These are phyloP conservation scores for Brassica cretica DNA, from an alignment of 345 rosid species.

Conservation along the genomic window DNA sequence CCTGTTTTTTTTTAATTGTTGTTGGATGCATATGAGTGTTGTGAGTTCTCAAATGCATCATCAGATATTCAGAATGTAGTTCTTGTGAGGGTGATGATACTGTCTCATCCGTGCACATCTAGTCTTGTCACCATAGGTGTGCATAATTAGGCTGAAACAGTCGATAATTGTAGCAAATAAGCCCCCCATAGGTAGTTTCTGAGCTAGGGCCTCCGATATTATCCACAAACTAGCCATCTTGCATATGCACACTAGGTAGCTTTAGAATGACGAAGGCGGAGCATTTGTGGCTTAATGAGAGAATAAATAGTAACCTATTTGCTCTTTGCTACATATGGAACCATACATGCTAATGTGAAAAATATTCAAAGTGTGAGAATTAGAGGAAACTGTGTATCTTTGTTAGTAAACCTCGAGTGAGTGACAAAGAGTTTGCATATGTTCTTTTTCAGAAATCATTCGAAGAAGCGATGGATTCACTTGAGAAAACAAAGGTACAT, in stretches of 20 bases:
- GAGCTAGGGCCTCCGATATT: background rate
- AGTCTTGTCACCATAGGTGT: conserved; percentile 5
- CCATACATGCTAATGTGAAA: background rate
- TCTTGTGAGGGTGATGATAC: conserved; percentile 1
- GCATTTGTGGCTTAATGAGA: background rate
- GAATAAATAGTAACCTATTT: background rate
- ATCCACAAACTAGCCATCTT: conserved; percentile 2
- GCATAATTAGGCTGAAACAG: conserved; percentile 1
- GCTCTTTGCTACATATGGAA: background rate
- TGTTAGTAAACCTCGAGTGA: background rate
- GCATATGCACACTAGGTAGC: conserved; percentile 7
- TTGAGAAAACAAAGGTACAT: conserved; percentile 50
- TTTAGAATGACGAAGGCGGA: background rate
- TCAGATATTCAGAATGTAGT: background rate
- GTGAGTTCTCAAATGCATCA: background rate
- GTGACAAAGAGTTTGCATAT: background rate
- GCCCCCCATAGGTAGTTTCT: background rate
- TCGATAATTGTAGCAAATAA: background rate
- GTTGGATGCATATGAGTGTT: background rate
- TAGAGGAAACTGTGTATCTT: background rate
- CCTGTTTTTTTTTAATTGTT: background rate
- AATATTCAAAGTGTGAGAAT: no score
- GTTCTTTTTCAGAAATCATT: conserved; percentile 68
- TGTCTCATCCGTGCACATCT: conserved; percentile 2
- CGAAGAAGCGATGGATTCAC: conserved; percentile 79